Evolutionary conservation across 139 green algal genomes (phyloP).

Genomic region (Mesostigma viride): DNA sequence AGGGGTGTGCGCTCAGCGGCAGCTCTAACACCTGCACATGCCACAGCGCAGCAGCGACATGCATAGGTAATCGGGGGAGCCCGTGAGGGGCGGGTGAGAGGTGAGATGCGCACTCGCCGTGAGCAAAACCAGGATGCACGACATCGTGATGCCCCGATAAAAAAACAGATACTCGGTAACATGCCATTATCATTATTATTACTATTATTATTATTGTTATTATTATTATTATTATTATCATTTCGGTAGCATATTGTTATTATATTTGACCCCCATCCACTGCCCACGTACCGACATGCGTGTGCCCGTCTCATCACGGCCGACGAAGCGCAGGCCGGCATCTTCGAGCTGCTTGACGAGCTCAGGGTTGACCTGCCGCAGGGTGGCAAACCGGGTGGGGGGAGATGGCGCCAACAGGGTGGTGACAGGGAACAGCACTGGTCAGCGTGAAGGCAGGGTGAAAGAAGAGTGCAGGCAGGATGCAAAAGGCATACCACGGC

Average conservation of each 20-base stretch:
- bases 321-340: conserved; percentile 75
- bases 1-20: conserved; percentile 78
- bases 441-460: too few relatives aligned
- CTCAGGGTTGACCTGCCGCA: conserved; percentile 75
- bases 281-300: conserved; percentile 70
- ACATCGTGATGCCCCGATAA: background rate
- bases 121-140: background rate
- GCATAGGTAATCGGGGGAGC: background rate
- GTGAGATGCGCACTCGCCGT: background rate
- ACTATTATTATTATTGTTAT: background rate
- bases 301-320: conserved; percentile 71
- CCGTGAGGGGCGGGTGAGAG: background rate
- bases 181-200: background rate
- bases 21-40: conserved; percentile 53
- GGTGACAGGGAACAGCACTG: background rate
- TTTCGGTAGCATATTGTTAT: background rate
- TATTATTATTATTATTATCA: background rate
- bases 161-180: background rate
- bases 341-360: conserved; percentile 75
- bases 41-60: background rate
- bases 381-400: too few relatives aligned
- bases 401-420: background rate
- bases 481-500: too few relatives aligned
- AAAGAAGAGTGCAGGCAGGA: too few relatives aligned
- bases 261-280: background rate